Evolutionary conservation across 176 grass and related monocot species (phyloP).

Genomic region (Themeda triandra): DNA sequence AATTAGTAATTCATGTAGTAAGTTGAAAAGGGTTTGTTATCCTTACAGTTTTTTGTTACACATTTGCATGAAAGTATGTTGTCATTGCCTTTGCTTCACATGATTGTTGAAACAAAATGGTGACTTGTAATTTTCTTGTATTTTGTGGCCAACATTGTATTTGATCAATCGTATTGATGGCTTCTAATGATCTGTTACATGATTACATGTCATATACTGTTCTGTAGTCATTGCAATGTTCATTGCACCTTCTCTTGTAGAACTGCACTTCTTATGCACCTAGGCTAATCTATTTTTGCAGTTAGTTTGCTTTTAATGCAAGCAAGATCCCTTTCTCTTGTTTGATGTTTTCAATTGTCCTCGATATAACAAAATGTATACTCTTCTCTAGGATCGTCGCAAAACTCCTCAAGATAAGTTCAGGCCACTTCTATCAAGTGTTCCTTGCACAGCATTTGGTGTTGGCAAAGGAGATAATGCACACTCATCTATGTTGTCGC

Average conservation of each 20-base stretch:
- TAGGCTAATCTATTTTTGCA: not conserved
- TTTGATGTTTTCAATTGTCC: not conserved
- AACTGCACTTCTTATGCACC: not conserved
- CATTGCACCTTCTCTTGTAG: not conserved
- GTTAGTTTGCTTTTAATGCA: constrained; percentile 16
- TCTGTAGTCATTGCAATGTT: constrained; percentile 6
- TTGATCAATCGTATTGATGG: not conserved
- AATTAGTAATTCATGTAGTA: not conserved
- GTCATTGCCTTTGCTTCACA: not conserved
- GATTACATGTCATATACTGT: not conserved
- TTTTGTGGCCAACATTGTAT: not conserved
- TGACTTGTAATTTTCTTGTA: not conserved
- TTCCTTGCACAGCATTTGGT: constrained; percentile 61
- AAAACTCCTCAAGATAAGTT: constrained; percentile 92
- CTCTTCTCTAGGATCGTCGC: constrained; percentile 68
- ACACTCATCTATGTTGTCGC: constrained; percentile 43
- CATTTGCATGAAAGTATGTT: not conserved
- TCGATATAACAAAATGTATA: constrained; percentile 18
- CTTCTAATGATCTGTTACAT: not conserved
- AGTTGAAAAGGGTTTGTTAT: not conserved
- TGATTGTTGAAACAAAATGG: not conserved
- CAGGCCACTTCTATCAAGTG: constrained; percentile 88
- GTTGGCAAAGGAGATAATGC: constrained; percentile 45
- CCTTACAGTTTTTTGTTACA: not conserved
- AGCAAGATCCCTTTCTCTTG: constrained; percentile 8